Evolutionary conservation across 2,329 filamentous ascomycete genomes (phyloP).

Genomic region (Polytolypa hystricis): DNA sequence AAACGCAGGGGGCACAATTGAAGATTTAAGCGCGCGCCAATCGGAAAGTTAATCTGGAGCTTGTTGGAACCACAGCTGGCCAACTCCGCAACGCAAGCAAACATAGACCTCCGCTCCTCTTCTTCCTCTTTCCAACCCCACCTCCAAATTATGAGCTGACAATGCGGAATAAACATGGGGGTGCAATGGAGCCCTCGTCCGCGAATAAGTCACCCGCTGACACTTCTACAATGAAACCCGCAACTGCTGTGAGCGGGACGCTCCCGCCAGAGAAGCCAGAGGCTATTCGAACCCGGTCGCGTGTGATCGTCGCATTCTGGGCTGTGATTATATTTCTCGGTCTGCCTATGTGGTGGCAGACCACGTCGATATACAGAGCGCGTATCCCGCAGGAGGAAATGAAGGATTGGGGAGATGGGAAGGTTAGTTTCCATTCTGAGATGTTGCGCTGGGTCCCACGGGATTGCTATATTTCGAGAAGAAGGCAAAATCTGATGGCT

Average conservation of each 20-base stretch:
- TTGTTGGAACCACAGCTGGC: no score
- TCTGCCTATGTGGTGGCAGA: slow-evolving; percentile 90
- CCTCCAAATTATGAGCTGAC: slow-evolving; percentile 9
- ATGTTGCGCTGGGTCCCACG: no score
- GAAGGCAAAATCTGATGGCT: no score
- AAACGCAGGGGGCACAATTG: no score
- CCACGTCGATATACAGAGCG: slow-evolving; percentile 84
- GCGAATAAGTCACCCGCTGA: not conserved
- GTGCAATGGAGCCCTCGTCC: slow-evolving; percentile 3
- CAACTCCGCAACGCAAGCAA: slow-evolving; percentile 1
- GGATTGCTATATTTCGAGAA: no score
- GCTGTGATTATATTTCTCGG: slow-evolving; percentile 70
- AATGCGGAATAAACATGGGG: slow-evolving; percentile 9
- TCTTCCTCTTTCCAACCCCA: not conserved
- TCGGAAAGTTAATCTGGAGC: no score
- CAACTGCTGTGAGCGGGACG: slow-evolving; percentile 12
- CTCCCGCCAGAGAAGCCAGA: slow-evolving; percentile 70
- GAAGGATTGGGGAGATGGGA: slow-evolving; percentile 83
- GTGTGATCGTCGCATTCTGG: slow-evolving; percentile 85
- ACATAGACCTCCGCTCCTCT: not conserved
- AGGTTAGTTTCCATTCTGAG: slow-evolving; percentile 46
- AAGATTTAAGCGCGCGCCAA: no score
- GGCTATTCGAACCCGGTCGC: slow-evolving; percentile 57
- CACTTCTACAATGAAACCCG: slow-evolving; percentile 1
- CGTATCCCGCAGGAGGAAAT: slow-evolving; percentile 73